A percentile compares a stretch with the other conserved stretches of the same genome.
phyloP scores from a whole-genome alignment of 345 rosid species.

The Carallia pectinifolia region DNA sequence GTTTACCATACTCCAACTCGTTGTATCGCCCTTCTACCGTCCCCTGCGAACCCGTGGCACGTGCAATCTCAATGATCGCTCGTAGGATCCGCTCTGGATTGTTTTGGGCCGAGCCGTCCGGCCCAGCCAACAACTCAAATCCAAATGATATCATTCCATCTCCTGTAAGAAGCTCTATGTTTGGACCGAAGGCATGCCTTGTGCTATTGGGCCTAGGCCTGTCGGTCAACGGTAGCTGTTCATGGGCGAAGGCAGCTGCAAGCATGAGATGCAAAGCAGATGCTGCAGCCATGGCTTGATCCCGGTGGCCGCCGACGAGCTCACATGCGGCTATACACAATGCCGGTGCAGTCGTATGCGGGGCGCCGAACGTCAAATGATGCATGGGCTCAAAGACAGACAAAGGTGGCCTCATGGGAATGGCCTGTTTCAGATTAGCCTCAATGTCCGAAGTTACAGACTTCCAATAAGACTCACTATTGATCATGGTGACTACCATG shows the following conservation, averaged over 20 bases:
- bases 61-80: constrained; percentile 48
- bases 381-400: constrained; percentile 50
- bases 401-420: constrained; percentile 31
- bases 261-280: constrained; percentile 47
- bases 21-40: constrained; percentile 37
- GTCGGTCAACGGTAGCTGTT: constrained; percentile 26
- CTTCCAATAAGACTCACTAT: constrained; percentile 28
- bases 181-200: constrained; percentile 30
- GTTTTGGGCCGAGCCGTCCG: constrained; percentile 18
- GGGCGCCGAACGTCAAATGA: constrained; percentile 41
- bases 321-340: constrained; percentile 61
- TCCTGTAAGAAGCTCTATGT: constrained; percentile 40
- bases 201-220: constrained; percentile 15
- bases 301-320: constrained; percentile 50
- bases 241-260: constrained; percentile 42
- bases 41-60: constrained; percentile 47
- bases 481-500: background rate
- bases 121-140: constrained; percentile 41
- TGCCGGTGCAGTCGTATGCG: constrained; percentile 40
- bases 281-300: constrained; percentile 53
- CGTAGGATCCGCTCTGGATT: constrained; percentile 37
- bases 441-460: constrained; percentile 38
- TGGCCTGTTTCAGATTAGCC: constrained; percentile 39
- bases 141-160: constrained; percentile 52
- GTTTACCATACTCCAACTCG: constrained; percentile 10